Evolutionary conservation across 495 filamentous ascomycete species (phyloP).

Genomic region (Staphylotrichum tortipilum): DNA sequence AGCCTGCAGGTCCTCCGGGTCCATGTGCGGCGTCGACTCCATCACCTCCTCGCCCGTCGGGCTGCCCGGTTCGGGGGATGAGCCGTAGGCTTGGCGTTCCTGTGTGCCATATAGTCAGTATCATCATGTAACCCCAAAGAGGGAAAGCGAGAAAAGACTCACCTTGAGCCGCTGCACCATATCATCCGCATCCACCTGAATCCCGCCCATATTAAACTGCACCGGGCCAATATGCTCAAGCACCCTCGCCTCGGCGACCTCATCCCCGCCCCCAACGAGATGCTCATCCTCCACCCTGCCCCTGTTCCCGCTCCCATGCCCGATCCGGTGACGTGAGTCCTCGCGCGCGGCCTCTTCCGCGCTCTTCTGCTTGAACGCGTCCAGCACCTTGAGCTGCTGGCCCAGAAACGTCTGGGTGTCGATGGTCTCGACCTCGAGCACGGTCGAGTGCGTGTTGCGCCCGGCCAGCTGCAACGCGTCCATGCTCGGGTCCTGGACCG

Average conservation of each 20-base stretch:
- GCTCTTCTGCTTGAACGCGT: slow-evolving; percentile 53
- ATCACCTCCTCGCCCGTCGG: slow-evolving; percentile 22
- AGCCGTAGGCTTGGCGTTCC: slow-evolving; percentile 40
- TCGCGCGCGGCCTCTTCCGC: slow-evolving; percentile 50
- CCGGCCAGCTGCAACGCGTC: slow-evolving; percentile 47
- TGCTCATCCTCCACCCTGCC: slow-evolving; percentile 14
- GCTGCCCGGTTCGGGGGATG: slow-evolving; percentile 28
- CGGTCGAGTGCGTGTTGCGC: slow-evolving; percentile 39
- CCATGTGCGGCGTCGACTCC: slow-evolving; percentile 30
- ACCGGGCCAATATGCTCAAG: slow-evolving; percentile 90
- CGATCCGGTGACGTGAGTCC: slow-evolving; percentile 25
- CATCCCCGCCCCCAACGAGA: slow-evolving; percentile 18
- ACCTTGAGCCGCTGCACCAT: slow-evolving; percentile 86
- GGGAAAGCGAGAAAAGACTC: slow-evolving; percentile 9
- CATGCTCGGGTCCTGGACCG: slow-evolving; percentile 62
- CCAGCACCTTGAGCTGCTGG: slow-evolving; percentile 63
- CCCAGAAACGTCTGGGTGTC: slow-evolving; percentile 74
- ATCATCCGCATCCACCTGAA: slow-evolving; percentile 93
- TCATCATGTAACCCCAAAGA: background rate
- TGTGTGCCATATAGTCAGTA: slow-evolving; percentile 8
- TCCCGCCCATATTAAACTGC: slow-evolving; percentile 95
- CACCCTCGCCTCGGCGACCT: slow-evolving; percentile 49
- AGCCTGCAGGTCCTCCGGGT: slow-evolving; percentile 41
- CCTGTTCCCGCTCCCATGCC: too few species aligned
- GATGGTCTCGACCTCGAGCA: slow-evolving; percentile 61